Conservation (phyloP, 2,329 filamentous ascomycete genomes). For the Bipolaris oryzae region DNA sequence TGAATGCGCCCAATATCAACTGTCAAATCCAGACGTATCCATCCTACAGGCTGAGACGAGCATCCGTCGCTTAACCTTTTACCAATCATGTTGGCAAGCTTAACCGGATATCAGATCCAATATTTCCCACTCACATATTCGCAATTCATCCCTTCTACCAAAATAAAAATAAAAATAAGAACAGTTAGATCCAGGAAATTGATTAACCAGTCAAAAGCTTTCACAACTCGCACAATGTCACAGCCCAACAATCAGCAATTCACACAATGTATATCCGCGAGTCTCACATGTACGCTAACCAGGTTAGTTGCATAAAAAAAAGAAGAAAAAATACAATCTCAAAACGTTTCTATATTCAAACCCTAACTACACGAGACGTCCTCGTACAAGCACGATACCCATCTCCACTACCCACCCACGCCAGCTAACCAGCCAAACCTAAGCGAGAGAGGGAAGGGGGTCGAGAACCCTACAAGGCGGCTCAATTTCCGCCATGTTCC, state of each 20-base stretch:
- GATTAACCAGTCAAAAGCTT: too few species aligned
- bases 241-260: too few species aligned
- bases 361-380: neutral
- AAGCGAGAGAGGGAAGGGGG: neutral
- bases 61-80: constrained; percentile 23
- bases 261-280: too few species aligned
- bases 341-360: too few species aligned
- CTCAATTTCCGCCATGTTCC: neutral
- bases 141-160: too few species aligned
- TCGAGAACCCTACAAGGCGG: neutral
- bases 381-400: neutral
- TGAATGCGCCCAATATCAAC: constrained; percentile 29
- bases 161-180: neutral
- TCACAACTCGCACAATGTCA: too few species aligned
- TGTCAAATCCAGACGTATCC: constrained; percentile 27
- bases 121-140: constrained; percentile 19
- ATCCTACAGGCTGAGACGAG: constrained; percentile 32
- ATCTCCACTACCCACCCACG: neutral
- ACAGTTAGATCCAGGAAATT: too few species aligned
- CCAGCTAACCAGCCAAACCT: neutral
- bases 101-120: too few species aligned
- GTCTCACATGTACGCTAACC: neutral
- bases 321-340: too few species aligned
- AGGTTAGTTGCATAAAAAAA: neutral
- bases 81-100: neutral